phyloP scores from a whole-genome alignment of 495 filamentous ascomycete genomes.

The Paragyromitra xinjiangensis region DNA sequence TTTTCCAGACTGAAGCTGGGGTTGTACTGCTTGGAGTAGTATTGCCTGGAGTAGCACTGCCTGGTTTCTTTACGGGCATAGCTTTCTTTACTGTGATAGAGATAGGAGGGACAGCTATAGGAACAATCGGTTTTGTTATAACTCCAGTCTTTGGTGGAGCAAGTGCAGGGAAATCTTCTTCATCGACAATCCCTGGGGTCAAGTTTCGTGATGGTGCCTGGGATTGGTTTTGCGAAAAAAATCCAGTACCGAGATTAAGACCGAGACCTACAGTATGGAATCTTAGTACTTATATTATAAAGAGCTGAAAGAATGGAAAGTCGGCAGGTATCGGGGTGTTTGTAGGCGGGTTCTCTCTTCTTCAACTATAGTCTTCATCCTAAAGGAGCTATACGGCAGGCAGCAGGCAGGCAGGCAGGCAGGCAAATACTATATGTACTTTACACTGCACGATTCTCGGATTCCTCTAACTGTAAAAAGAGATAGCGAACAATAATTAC shows the following conservation, averaged over 20 bases:
- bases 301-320: slow-evolving; percentile 32
- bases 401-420: slow-evolving; percentile 50
- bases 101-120: slow-evolving; percentile 22
- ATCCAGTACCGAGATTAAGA: slow-evolving; percentile 42
- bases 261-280: slow-evolving; percentile 45
- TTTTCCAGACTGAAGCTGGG: slow-evolving; percentile 37
- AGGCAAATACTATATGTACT: slow-evolving; percentile 45
- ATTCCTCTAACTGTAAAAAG: slow-evolving; percentile 40
- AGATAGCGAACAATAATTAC: slow-evolving; percentile 33
- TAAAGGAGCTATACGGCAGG: slow-evolving; percentile 35
- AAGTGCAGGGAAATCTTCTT: slow-evolving; percentile 70
- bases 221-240: slow-evolving; percentile 36
- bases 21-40: slow-evolving; percentile 39
- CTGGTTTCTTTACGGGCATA: slow-evolving; percentile 20
- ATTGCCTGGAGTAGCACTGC: slow-evolving; percentile 36
- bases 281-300: slow-evolving; percentile 44
- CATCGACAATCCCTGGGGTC: slow-evolving; percentile 58
- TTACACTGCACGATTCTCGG: slow-evolving; percentile 48
- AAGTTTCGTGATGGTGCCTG: slow-evolving; percentile 46
- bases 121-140: slow-evolving; percentile 33
- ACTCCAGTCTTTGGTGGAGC: slow-evolving; percentile 48
- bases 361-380: slow-evolving; percentile 43
- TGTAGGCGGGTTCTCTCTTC: slow-evolving; percentile 46
- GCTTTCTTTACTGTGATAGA: slow-evolving; percentile 30
- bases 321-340: slow-evolving; percentile 33